phyloP scores from a whole-genome alignment of 2,329 filamentous ascomycete genomes.

The Geosmithia flava region DNA sequence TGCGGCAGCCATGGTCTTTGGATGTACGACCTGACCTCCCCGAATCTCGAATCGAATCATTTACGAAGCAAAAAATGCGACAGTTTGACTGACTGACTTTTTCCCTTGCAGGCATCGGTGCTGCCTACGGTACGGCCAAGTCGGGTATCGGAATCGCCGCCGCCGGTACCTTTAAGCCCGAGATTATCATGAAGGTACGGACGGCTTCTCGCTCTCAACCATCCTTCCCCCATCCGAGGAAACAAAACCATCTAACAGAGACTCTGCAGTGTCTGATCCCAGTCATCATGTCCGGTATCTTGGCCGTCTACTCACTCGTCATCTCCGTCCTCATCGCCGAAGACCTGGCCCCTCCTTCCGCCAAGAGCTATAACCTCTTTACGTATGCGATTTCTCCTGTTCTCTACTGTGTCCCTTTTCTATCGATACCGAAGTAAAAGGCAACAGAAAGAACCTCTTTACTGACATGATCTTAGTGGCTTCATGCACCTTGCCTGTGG shows the following conservation, averaged over 20 bases:
- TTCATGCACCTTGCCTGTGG: slow-evolving; percentile 92
- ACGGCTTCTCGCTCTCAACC: too few relatives aligned
- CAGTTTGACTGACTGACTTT: slow-evolving; percentile 7
- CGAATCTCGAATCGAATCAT: background rate
- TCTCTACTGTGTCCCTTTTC: too few relatives aligned
- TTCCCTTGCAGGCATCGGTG: slow-evolving; percentile 46
- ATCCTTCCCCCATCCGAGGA: too few relatives aligned
- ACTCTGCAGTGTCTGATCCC: slow-evolving; percentile 64
- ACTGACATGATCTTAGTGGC: slow-evolving; percentile 38
- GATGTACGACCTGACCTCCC: slow-evolving; percentile 43
- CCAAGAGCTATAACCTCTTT: slow-evolving; percentile 68
- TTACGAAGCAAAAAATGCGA: slow-evolving; percentile 6
- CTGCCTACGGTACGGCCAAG: slow-evolving; percentile 80
- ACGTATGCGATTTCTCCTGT: slow-evolving; percentile 53
- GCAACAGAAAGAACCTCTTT: background rate
- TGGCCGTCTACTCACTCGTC: slow-evolving; percentile 95
- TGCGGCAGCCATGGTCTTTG: slow-evolving; percentile 72
- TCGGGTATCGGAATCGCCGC: slow-evolving; percentile 80
- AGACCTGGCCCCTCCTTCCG: slow-evolving; percentile 63
- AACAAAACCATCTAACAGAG: too few relatives aligned
- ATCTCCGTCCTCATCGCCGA: slow-evolving; percentile 92
- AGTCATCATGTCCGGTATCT: slow-evolving; percentile 97
- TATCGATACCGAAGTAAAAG: background rate
- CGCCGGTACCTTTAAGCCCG: slow-evolving; percentile 72
- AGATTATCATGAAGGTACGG: slow-evolving; percentile 83